Base-by-base conservation (phyloP, 169 alveolate species). In the Plasmodium vivax region DNA sequence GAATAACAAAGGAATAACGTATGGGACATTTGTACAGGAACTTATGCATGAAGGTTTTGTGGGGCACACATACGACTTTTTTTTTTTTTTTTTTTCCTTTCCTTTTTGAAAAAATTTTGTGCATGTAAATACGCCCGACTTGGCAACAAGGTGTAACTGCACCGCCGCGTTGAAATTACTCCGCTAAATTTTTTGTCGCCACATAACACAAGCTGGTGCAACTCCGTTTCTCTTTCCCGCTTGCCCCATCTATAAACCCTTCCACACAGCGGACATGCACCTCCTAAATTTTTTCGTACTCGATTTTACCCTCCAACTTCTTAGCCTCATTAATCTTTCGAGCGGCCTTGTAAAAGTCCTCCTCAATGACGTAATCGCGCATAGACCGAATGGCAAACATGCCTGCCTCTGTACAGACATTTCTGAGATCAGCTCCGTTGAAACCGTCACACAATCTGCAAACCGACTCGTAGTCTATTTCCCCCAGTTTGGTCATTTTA, bases 401-500 rank as follows among this genome's bases (percentile, higher is more conserved):
- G 23, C 99, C 99, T 3, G 99, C 99, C 93, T 99, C 99, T n/a
- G 99, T 98, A 95, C 99, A 99, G 14, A 99, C 99, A 94, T 99
- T 99, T 91, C 99, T 98, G 98, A 99, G 94, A 94, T 99, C 99
- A 0, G 99, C 99, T 30, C 99, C 99, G 93, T 99, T 99, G 96
- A 99, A 99, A 12, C 99, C 99, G 95, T 99, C 99, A 92, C 99
- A 98, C 58, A 99, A 97, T 83, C 98, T 98, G 83, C 99, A 97
- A 83, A 99, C 95, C 30, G 99, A 98, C 83, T 98, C 99, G 95
- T 96, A 99, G 96, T 98, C 98, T 93, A 94, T 98, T 92, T 98
- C 99, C 43, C 99, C 99, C 80, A 97, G 98, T 95, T 98, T 98
- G 58, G 99, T 98, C 93, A 99, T 98, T 92, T 98, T 96, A 83